A percentile compares a stretch with the other conserved stretches of the same genome.
These are phyloP conservation scores for Microbotryum scabiosae DNA, from an alignment of 1,284 basidiomycete species.

Conservation along the genomic window DNA sequence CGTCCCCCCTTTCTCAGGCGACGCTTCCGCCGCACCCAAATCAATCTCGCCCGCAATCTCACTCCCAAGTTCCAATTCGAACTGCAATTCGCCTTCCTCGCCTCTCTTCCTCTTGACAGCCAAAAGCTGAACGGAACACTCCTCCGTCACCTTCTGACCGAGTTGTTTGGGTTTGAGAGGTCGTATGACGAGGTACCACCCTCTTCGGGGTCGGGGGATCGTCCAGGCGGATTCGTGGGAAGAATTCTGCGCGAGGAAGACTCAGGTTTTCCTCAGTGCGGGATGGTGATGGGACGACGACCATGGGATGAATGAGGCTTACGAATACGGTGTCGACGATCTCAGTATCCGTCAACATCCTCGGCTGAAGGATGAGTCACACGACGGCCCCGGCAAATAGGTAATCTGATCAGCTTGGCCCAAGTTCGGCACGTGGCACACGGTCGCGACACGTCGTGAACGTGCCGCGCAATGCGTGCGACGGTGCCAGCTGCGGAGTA, in stretches of 20 bases:
- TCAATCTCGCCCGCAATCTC: neutral
- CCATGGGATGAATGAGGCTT: too few relatives aligned
- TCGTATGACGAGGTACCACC: slow-evolving; percentile 1
- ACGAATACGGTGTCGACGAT: slow-evolving; percentile 2
- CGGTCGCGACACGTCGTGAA: too few relatives aligned
- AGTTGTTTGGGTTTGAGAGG: neutral
- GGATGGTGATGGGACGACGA: too few relatives aligned
- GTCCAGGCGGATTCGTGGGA: neutral
- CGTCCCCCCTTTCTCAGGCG: too few relatives aligned
- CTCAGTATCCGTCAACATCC: neutral
- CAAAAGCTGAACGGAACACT: neutral
- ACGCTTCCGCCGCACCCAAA: neutral
- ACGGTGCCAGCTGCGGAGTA: too few relatives aligned
- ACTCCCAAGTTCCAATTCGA: too few relatives aligned
- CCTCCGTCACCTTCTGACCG: neutral
- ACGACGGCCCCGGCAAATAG: too few relatives aligned
- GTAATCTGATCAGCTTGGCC: too few relatives aligned
- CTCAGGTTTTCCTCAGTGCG: neutral
- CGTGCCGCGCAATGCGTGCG: too few relatives aligned
- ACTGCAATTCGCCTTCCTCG: neutral
- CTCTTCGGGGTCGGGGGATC: neutral
- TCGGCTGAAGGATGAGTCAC: neutral
- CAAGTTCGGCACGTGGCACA: too few relatives aligned
- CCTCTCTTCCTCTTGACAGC: too few relatives aligned
- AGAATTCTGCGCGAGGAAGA: neutral